Percentiles rank a stretch among this genome's conserved stretches.
Evolutionary conservation across 176 grass and related monocot species (phyloP).

Genomic region (Echinochloa phyllopogon): DNA sequence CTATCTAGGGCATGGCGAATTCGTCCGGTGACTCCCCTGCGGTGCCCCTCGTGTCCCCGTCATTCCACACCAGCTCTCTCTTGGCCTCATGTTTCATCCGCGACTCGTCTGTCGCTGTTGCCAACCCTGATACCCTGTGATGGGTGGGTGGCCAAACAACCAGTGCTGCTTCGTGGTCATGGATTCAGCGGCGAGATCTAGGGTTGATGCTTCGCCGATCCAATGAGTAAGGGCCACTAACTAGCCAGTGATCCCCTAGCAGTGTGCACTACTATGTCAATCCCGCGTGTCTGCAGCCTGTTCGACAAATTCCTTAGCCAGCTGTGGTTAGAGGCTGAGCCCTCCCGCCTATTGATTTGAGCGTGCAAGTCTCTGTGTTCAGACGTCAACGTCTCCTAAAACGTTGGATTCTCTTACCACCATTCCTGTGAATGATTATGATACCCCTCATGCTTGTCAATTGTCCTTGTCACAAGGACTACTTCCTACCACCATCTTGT

Average conservation of each 20-base stretch:
- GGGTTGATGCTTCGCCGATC: neutral
- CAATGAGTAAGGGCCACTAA: neutral
- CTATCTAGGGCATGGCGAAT: neutral
- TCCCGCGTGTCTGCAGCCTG: conserved; percentile 1
- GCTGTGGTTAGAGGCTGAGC: neutral
- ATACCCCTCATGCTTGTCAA: neutral
- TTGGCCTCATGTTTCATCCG: neutral
- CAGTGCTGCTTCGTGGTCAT: neutral
- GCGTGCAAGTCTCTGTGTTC: neutral
- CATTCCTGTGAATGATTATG: neutral
- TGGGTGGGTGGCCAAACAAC: neutral
- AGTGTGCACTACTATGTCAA: neutral
- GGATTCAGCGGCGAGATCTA: neutral
- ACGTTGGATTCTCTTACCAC: neutral
- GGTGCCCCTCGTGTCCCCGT: neutral
- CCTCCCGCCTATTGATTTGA: neutral
- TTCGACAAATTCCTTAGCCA: conserved; percentile 32
- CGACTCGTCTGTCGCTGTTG: neutral
- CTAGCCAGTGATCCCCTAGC: neutral
- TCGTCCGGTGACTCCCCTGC: neutral
- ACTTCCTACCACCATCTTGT: neutral
- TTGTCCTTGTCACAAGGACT: neutral
- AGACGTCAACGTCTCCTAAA: conserved; percentile 16
- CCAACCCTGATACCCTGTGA: neutral
- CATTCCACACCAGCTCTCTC: neutral